phyloP scores from a whole-genome alignment of 495 filamentous ascomycete genomes.

The Oidiodendron maius region DNA sequence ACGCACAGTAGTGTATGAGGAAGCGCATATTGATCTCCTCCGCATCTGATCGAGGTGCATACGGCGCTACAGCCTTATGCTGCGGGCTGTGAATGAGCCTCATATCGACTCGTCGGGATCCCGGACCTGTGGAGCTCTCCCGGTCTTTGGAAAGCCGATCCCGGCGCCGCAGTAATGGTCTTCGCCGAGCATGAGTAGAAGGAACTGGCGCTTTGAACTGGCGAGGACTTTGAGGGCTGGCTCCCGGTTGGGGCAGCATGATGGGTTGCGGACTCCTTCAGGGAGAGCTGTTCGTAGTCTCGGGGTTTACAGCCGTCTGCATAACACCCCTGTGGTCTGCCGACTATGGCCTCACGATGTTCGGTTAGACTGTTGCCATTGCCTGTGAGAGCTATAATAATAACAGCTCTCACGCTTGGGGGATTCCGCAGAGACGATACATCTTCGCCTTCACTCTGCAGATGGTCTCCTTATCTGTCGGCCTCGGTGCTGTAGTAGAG shows the following conservation, averaged over 20 bases:
- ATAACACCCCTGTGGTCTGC: too few relatives aligned
- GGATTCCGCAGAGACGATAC: too few relatives aligned
- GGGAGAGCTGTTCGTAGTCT: background rate
- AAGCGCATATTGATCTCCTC: conserved; percentile 14
- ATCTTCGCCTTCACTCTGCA: too few relatives aligned
- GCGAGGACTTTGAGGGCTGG: background rate
- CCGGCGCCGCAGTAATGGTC: background rate
- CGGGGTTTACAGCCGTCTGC: conserved; percentile 1
- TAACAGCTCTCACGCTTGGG: too few relatives aligned
- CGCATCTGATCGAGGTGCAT: conserved; percentile 13
- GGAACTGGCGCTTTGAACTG: background rate
- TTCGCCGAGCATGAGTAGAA: background rate
- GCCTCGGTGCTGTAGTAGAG: too few relatives aligned
- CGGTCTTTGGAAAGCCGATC: background rate
- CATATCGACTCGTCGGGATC: background rate
- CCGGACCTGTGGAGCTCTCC: background rate
- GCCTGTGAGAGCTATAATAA: too few relatives aligned
- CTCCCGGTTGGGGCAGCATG: background rate
- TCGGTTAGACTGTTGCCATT: too few relatives aligned
- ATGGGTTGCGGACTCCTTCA: background rate
- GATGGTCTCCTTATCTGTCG: too few relatives aligned
- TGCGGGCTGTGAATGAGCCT: background rate
- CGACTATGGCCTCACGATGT: too few relatives aligned
- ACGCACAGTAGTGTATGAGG: conserved; percentile 13
- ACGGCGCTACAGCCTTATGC: conserved; percentile 17